These are phyloP conservation scores for Syzygium syzygioides DNA, from an alignment of 441 rosid genomes.

Conservation along the genomic window DNA sequence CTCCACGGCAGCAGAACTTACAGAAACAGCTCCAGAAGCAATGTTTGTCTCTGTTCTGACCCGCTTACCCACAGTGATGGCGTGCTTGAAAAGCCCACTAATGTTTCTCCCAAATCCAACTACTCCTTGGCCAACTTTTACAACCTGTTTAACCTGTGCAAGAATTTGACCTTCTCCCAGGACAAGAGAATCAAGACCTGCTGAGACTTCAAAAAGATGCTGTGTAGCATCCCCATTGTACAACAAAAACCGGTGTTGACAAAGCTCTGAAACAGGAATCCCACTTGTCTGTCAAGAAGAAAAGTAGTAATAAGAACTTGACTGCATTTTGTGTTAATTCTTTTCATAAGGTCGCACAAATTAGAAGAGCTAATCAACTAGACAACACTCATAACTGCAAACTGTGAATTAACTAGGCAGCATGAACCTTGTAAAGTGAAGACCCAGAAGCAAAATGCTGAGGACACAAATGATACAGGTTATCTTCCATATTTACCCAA, in stretches of 20 bases:
- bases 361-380: not conserved
- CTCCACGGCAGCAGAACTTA: conserved; percentile 94
- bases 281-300: conserved; percentile 71
- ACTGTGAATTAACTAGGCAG: not conserved
- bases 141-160: conserved; percentile 97
- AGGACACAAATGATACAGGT: not conserved
- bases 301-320: conserved; percentile 5
- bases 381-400: not conserved
- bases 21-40: conserved; percentile 91
- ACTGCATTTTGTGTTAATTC: not conserved
- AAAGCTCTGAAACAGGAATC: conserved; percentile 72
- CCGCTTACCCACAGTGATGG: conserved; percentile 88
- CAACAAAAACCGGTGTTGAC: conserved; percentile 72
- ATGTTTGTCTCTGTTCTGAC: conserved; percentile 90
- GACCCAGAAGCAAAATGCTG: not conserved
- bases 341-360: not conserved
- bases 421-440: not conserved
- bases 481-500: not conserved
- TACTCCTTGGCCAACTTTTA: conserved; percentile 83
- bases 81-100: conserved; percentile 86
- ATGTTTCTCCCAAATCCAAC: conserved; percentile 87
- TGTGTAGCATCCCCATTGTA: conserved; percentile 78
- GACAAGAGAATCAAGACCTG: conserved; percentile 94
- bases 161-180: conserved; percentile 96
- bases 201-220: conserved; percentile 90